These are phyloP conservation scores for Venturia asperata DNA, from an alignment of 2,329 filamentous ascomycete genomes.

Conservation along the genomic window DNA sequence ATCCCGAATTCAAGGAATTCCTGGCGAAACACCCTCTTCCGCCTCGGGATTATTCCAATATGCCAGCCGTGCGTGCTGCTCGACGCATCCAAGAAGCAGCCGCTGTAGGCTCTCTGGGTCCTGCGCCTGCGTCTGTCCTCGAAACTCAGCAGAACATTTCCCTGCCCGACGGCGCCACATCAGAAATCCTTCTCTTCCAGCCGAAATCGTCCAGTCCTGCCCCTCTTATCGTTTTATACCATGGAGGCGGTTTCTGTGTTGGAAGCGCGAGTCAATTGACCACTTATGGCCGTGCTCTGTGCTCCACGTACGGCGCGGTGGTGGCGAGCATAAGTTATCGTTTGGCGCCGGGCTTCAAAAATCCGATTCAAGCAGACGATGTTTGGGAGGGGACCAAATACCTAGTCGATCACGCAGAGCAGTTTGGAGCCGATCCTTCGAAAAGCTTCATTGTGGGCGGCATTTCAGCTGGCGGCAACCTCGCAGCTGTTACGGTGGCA, in stretches of 20 bases:
- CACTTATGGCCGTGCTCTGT: not conserved
- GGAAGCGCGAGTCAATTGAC: not conserved
- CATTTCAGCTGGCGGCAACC: constrained; percentile 46
- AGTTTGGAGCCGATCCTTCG: constrained; percentile 35
- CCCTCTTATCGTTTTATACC: not conserved
- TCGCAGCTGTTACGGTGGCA: constrained; percentile 34
- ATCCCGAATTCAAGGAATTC: not conserved
- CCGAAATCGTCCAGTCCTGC: not conserved
- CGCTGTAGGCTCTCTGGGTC: not conserved
- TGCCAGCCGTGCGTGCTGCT: not conserved
- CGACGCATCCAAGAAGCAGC: constrained; percentile 7
- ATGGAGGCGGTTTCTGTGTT: constrained; percentile 5
- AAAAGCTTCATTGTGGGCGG: constrained; percentile 46
- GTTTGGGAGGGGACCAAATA: constrained; percentile 41
- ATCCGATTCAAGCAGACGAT: constrained; percentile 44
- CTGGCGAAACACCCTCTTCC: not conserved
- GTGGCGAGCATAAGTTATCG: constrained; percentile 3
- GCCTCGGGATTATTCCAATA: not conserved
- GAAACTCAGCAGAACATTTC: constrained; percentile 1
- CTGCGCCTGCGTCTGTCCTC: not conserved
- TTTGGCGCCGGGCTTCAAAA: constrained; percentile 45
- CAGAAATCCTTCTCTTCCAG: not conserved
- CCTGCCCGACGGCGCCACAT: not conserved
- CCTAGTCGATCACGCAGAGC: constrained; percentile 26
- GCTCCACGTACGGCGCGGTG: not conserved